Evolutionary conservation across 805 yeast genomes (phyloP).

Genomic region (Zygosaccharomyces bisporus): DNA sequence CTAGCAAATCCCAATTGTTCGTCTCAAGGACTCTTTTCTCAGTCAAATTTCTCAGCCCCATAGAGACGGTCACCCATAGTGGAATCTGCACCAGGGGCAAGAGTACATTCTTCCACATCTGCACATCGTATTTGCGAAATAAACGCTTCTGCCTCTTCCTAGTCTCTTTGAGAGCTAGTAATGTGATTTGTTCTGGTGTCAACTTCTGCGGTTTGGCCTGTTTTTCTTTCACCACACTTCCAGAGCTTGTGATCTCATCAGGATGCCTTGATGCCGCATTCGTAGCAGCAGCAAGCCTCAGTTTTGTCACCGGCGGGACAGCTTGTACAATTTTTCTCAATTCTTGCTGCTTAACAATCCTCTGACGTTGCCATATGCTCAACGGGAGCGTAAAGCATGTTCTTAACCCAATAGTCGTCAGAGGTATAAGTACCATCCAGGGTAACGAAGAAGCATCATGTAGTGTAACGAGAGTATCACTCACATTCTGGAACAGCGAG

Average conservation of each 20-base stretch:
- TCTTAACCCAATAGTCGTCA: slow-evolving; percentile 64
- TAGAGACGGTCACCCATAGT: slow-evolving; percentile 74
- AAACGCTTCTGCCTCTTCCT: slow-evolving; percentile 67
- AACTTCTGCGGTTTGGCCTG: slow-evolving; percentile 40
- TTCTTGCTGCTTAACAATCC: slow-evolving; percentile 66
- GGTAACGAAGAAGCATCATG: slow-evolving; percentile 64
- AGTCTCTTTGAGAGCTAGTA: slow-evolving; percentile 73
- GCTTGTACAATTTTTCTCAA: slow-evolving; percentile 70
- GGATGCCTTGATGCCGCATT: slow-evolving; percentile 19
- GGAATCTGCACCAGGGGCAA: slow-evolving; percentile 84
- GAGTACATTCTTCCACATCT: slow-evolving; percentile 72
- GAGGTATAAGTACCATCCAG: slow-evolving; percentile 80
- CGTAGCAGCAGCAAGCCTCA: slow-evolving; percentile 42
- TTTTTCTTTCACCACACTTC: slow-evolving; percentile 20
- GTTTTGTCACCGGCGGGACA: slow-evolving; percentile 67
- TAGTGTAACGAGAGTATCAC: slow-evolving; percentile 29
- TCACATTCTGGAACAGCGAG: slow-evolving; percentile 22
- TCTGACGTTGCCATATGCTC: slow-evolving; percentile 64
- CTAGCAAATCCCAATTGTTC: slow-evolving; percentile 18
- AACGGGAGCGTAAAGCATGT: slow-evolving; percentile 70
- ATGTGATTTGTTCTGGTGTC: slow-evolving; percentile 72
- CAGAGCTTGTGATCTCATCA: slow-evolving; percentile 11
- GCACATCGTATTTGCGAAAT: slow-evolving; percentile 65
- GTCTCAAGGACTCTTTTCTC: slow-evolving; percentile 45
- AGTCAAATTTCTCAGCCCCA: slow-evolving; percentile 69